Evolutionary conservation across 2,329 filamentous ascomycete genomes (phyloP).

Genomic region (Ampelomyces quisqualis): DNA sequence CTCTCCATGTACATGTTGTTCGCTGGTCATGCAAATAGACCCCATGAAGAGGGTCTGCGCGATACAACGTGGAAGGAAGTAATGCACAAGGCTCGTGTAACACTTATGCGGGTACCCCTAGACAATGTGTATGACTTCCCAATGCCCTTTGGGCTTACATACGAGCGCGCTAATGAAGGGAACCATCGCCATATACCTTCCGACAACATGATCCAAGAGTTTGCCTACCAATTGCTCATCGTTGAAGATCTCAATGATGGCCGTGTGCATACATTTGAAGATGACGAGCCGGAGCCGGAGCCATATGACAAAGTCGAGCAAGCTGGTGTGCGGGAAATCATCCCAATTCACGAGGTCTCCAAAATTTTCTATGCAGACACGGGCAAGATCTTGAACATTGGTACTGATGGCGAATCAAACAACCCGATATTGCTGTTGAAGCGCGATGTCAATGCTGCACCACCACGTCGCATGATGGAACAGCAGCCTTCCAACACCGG

Average conservation of each 20-base stretch:
- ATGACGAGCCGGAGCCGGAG: constrained; percentile 57
- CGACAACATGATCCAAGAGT: constrained; percentile 60
- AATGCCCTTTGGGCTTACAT: constrained; percentile 20
- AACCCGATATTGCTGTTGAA: constrained; percentile 75
- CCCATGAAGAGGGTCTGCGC: constrained; percentile 59
- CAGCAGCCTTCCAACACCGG: constrained; percentile 28
- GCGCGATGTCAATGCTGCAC: constrained; percentile 64
- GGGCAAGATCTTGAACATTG: constrained; percentile 84
- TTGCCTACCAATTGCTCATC: constrained; percentile 77
- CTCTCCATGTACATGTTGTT: constrained; percentile 96
- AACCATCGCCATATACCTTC: constrained; percentile 39
- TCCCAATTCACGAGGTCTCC: constrained; percentile 73
- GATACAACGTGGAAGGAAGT: constrained; percentile 91
- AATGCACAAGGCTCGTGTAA: constrained; percentile 86
- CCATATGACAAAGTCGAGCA: constrained; percentile 61
- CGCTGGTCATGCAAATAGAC: constrained; percentile 66
- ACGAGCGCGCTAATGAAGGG: constrained; percentile 14
- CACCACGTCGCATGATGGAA: constrained; percentile 61
- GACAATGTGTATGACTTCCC: constrained; percentile 54
- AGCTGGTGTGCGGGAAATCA: constrained; percentile 65
- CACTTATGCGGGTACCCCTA: constrained; percentile 70
- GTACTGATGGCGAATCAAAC: constrained; percentile 65
- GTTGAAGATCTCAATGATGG: constrained; percentile 79
- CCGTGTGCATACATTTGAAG: constrained; percentile 66
- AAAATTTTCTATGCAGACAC: constrained; percentile 95